A percentile compares a stretch with the other conserved stretches of the same genome.
Conservation (phyloP, 2,329 filamentous ascomycete genomes). For the Endocalyx cinctus region DNA sequence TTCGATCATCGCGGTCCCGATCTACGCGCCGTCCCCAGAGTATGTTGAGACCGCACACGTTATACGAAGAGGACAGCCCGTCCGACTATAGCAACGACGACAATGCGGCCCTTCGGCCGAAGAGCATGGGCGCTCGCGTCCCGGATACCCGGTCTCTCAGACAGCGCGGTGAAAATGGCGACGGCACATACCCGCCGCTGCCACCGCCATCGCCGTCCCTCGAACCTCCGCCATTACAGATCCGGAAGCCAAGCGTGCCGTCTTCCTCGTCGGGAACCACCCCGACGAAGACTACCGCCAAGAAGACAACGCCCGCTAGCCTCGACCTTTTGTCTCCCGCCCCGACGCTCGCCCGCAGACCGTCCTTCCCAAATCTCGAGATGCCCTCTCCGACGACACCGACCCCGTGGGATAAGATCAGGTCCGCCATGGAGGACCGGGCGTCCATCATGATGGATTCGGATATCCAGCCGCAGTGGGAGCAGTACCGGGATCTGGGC, state of each 20-base stretch:
- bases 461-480: conserved; percentile 16
- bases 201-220: too few species aligned
- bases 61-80: conserved; percentile 1
- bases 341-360: too few species aligned
- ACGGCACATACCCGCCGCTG: too few species aligned
- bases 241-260: too few species aligned
- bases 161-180: too few species aligned
- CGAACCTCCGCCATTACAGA: conserved; percentile 12
- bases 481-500: conserved; percentile 18
- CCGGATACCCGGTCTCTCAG: too few species aligned
- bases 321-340: too few species aligned
- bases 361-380: too few species aligned
- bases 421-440: conserved; percentile 17
- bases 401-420: conserved; percentile 17
- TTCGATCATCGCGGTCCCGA: neutral
- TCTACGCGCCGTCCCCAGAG: neutral
- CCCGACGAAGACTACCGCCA: too few species aligned
- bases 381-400: conserved; percentile 16
- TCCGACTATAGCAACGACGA: conserved; percentile 4
- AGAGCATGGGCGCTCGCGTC: too few species aligned
- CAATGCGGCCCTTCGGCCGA: neutral
- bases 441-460: conserved; percentile 11
- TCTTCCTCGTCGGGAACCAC: too few species aligned
- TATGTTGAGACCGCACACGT: neutral
- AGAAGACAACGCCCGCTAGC: too few species aligned